Evolutionary conservation across 2,329 filamentous ascomycete genomes (phyloP).

Genomic region (Phaeosphaeriaceae sp.): DNA sequence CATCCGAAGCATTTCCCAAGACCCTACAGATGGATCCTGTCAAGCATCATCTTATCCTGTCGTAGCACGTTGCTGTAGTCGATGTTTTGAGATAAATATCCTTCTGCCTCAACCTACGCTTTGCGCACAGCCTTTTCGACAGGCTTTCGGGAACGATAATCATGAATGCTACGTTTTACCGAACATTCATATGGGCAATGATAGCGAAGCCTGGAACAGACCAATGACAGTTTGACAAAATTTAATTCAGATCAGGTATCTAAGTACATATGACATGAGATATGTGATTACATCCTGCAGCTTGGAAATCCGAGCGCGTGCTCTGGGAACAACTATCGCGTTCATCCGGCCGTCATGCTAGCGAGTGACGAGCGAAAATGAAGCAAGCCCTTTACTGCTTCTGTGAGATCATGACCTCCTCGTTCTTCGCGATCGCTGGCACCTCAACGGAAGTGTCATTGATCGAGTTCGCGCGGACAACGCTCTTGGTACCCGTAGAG

Average conservation of each 20-base stretch:
- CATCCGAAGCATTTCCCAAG: no score
- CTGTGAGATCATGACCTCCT: conserved; percentile 7
- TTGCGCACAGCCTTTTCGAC: no score
- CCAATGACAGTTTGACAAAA: not conserved
- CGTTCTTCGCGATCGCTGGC: not conserved
- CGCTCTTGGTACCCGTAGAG: conserved; percentile 1
- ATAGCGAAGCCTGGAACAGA: no score
- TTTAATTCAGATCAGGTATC: not conserved
- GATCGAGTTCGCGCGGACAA: conserved; percentile 1
- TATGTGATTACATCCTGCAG: not conserved
- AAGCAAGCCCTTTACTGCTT: not conserved
- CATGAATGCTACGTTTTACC: no score
- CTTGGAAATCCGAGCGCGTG: not conserved
- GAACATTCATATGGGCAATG: no score
- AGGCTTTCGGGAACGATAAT: no score
- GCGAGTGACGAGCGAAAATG: not conserved
- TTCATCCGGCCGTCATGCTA: not conserved
- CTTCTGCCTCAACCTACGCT: no score
- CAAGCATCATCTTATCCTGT: no score
- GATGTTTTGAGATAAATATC: no score
- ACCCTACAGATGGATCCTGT: no score
- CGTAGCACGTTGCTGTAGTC: no score
- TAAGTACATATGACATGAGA: not conserved
- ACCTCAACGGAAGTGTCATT: not conserved
- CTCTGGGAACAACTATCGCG: not conserved